Evolutionary conservation across 176 grass and related monocot genomes (phyloP), one percentile per base, ranked within the genome.

Genomic region (Oryza nivara): DNA sequence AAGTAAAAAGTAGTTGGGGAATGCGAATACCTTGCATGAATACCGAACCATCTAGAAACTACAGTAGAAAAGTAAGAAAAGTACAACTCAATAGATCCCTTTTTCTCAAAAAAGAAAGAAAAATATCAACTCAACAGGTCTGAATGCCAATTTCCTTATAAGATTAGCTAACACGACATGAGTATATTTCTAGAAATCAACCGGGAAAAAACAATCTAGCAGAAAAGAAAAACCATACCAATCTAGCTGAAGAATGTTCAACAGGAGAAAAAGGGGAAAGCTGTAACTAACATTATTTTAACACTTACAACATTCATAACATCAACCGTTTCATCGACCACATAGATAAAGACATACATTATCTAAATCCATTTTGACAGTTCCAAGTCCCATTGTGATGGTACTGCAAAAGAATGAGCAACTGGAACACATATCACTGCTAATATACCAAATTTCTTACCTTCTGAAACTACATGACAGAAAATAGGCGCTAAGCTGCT

Each of bases 401-500:
- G 65, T 67, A 56, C 43, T 75, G 70, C 48, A 75, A 60, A 72
- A 26, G 26, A 14, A 72, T 63, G 61, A 74, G 78, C 67, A 78
- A 65, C 70, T 75, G 7, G 60, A 60, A 61, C 26, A 51, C 16
- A 32, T 26, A 23, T 66, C 63, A 61, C 72, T 78, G n/a, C 78
- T 46, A 9, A 32, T 40, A 70, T 28, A 65, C 28, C 38, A 78
- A 44, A 34, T 49, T 75, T 83, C 89, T 91, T 88, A 88, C 86
- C 89, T 87, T 48, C 65, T 72, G 74, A 92, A 90, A 79, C 78
- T 92, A 86, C 86, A 74, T 65, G 80, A 84, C 65, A 89, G 81
- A 83, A 72, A 82, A 64, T 69, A 75, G 68, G 64, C 14, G 28
- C 52, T 89, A 88, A 78, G 69, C 19, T 58, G 54, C 54, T 58